phyloP scores from a whole-genome alignment of 1,284 basidiomycete species.

The Schizopora paradoxa region DNA sequence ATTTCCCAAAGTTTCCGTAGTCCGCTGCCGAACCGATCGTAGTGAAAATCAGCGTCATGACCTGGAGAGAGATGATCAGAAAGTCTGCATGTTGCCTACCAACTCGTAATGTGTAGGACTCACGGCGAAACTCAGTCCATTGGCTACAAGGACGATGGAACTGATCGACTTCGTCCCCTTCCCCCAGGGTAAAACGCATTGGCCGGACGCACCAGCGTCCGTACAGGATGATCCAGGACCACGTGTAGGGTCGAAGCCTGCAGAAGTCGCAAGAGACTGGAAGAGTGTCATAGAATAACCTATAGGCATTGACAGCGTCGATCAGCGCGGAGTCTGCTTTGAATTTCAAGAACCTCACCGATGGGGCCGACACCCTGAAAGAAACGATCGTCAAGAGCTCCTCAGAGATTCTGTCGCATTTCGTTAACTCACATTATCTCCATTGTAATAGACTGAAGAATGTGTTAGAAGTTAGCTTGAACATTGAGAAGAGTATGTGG shows the following conservation, averaged over 20 bases:
- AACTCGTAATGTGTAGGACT: constrained; percentile 24
- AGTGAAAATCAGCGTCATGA: constrained; percentile 78
- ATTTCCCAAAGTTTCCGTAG: constrained; percentile 75
- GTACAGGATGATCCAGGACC: constrained; percentile 65
- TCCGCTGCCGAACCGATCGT: constrained; percentile 79
- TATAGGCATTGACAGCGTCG: too few relatives aligned
- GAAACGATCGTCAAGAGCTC: neutral
- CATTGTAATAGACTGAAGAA: constrained; percentile 22
- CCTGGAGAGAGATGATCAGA: constrained; percentile 28
- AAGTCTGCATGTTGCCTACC: constrained; percentile 4
- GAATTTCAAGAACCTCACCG: constrained; percentile 14
- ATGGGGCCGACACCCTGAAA: constrained; percentile 24
- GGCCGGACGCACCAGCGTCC: constrained; percentile 48
- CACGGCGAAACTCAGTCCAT: constrained; percentile 72
- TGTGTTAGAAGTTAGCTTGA: neutral
- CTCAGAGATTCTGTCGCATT: constrained; percentile 2
- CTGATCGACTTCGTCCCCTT: constrained; percentile 65
- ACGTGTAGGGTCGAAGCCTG: constrained; percentile 61
- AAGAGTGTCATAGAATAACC: constrained; percentile 67
- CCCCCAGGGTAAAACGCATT: constrained; percentile 71
- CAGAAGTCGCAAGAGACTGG: constrained; percentile 61
- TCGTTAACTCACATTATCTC: constrained; percentile 18
- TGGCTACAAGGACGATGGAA: constrained; percentile 70
- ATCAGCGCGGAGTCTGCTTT: too few relatives aligned
- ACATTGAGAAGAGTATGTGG: neutral